Evolutionary conservation across 2,329 filamentous ascomycete species (phyloP), one percentile per base, ranked within the genome.

Genomic region (Chaetomium strumarium): DNA sequence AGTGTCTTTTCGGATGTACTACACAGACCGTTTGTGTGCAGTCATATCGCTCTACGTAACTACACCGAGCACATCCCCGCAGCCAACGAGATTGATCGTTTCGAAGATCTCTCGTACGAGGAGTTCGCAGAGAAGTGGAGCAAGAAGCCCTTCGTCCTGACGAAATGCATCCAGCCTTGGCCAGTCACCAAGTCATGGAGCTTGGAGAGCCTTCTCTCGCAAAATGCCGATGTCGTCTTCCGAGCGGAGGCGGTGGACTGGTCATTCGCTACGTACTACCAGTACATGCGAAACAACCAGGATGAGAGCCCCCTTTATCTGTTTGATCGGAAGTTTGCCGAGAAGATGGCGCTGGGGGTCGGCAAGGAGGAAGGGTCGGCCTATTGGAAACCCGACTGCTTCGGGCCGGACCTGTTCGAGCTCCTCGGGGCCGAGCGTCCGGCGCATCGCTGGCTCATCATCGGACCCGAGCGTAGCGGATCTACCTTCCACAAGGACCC

Each of bases 231-330:
- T 46, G 77, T 85, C 2, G 76, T 80, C 46, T 96, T 97, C 69
- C 83, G 90, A 38, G 92, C 92, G 10, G 93, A 97, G 75, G 87
- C 90, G 0, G 91, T 97, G 5, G 90, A 96, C 70, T 97, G 92
- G 92, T 81, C 84, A 0, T 79, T 96, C 57, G 74, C 77, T n/a
- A 87, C 81, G 0, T 97, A 97, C 67, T 74, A 84, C 57, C 75
- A 82, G 41, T 99, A 97, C 69, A 89, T 96, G 85, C 73, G 76
- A 39, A 78, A 86, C 65, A 92, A 81, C 65, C 72, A 72, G 16
- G 92, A 97, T 59, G 93, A 97, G 70, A 92, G 87, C 56, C 92
- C 92, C 0, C 70, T 97, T 1, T 97, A 97, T 66, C 79, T 97
- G 31, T 97, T 97, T 67, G 93, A 97, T 67, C 81, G 86, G 52